Base-by-base conservation (phyloP, 495 filamentous ascomycete genomes). In the Penicillium pancosmium region DNA sequence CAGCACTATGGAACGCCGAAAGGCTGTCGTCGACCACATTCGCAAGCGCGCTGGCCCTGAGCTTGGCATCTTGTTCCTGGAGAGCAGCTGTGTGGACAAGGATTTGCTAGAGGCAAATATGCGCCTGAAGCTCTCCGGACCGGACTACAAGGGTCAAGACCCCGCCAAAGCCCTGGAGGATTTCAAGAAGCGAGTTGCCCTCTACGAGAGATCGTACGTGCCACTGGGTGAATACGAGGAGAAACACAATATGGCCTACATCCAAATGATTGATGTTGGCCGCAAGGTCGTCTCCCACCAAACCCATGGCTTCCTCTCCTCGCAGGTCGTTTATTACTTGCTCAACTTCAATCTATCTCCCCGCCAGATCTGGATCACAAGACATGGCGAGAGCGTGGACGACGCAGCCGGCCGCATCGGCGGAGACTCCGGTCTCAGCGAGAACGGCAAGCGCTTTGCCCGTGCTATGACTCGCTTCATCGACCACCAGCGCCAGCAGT, bases 261-360 rank as follows among this genome's bases (percentile, higher is more conserved):
- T 98, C 49, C 73, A 92, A 82, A 97, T 98, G 91, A 95, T 97
- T 49, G 94, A 98, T 70, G 94, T 98, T 19, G 94, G 94, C 38
- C 86, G 93, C 40, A 98, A 98, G 73, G 80, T 98, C 31, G 87
- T 97, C 25, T 86, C 92, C 16, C 90, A 93, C 65, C 91, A 93
- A 62, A 88, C 96, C 46, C 85, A 87, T 57, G 94, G 94, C 2
- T 98, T 98, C 73, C 82, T 98, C 23, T 90, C 91, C 46, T 89
- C 88, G 25, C 91, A 95, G 55, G 91, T 93, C 43, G 90, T 91
- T 16, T 94, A 93, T 60, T 98, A 97, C 65, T 80, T 98, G 2
- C 85, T 93, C 7, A 97, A 96, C 56, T 98, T 98, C 80, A 97
- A 98, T 61, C 81, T 98, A 16, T 91, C 94, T 0, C 92, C 94